Evolutionary conservation across 495 filamentous ascomycete genomes (phyloP).

Genomic region (Parathielavia hyrcaniae): DNA sequence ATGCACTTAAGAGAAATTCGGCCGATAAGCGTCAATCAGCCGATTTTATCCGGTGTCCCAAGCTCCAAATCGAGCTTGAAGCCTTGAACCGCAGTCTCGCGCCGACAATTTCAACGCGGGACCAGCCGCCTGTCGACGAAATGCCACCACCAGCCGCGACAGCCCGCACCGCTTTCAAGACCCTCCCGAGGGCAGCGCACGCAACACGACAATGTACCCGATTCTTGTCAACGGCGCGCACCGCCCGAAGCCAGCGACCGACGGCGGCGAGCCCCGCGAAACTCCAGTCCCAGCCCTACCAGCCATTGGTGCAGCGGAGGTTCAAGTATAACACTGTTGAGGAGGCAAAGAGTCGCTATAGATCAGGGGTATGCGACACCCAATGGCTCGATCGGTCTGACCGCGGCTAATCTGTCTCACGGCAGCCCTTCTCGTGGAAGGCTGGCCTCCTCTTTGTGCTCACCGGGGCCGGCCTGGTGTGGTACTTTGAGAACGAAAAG

Average conservation of each 20-base stretch:
- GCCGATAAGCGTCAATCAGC: slow-evolving; percentile 14
- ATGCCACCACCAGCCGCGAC: slow-evolving; percentile 29
- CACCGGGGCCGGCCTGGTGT: slow-evolving; percentile 66
- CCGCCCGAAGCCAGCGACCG: slow-evolving; percentile 17
- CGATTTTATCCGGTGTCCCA: slow-evolving; percentile 18
- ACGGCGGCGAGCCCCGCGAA: slow-evolving; percentile 14
- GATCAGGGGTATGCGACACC: slow-evolving; percentile 41
- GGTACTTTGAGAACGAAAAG: slow-evolving; percentile 91
- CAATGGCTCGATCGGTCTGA: not conserved
- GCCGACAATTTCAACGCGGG: not conserved
- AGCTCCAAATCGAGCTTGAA: slow-evolving; percentile 10
- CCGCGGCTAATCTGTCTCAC: slow-evolving; percentile 15
- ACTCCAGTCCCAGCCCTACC: slow-evolving; percentile 24
- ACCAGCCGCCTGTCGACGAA: slow-evolving; percentile 3
- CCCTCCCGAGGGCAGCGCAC: slow-evolving; percentile 16
- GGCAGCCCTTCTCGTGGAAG: slow-evolving; percentile 82
- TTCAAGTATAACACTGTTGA: slow-evolving; percentile 48
- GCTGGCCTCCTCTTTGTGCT: slow-evolving; percentile 79
- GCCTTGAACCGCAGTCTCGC: not conserved
- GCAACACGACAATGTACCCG: slow-evolving; percentile 25
- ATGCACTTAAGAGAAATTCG: slow-evolving; percentile 6
- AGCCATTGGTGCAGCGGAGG: slow-evolving; percentile 32
- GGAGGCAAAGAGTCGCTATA: slow-evolving; percentile 48
- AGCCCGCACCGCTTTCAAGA: slow-evolving; percentile 24
- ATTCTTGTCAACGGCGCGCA: slow-evolving; percentile 26